Evolutionary conservation across 2,329 filamentous ascomycete species (phyloP), one percentile per base, ranked within the genome.

Genomic region (Clonostachys byssicola): DNA sequence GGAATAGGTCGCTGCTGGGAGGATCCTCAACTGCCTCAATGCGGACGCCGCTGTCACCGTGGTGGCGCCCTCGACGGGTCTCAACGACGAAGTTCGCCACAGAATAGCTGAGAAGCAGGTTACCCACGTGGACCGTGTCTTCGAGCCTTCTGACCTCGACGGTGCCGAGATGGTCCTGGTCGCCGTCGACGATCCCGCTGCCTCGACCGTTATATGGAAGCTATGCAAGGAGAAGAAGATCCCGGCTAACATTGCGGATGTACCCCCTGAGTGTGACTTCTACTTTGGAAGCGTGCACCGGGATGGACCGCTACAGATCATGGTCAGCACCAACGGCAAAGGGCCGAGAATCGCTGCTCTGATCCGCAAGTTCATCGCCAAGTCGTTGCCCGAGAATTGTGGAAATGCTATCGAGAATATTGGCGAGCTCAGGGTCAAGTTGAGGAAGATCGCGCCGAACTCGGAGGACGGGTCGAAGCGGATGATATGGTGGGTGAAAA

Each of bases 301-400:
- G 44, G 94, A 99, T 64, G 94, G 94, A 0, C 94, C 94, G 6
- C 70, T 99, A 51, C 94, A 99, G 73, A 86, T 99, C 60, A 99
- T 99, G 94, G 92, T 99, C 57, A 95, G 89, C 71, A 99, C 94
- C 35, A 99, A 97, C 64, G 94, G 94, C 45, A 96, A 96, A 63
- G 94, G 94, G 0, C 94, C 94, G 0, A 85, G 92, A 62, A 72
- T 99, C 53, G 94, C 94, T 10, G 92, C 89, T 55, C 85, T 92
- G 43, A 88, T 99, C 44, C 76, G 92, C 46, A 80, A 86, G 61
- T 83, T 88, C 61, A 96, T 99, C 54, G 92, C 90, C 16, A 77
- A 74, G 17, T 77, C 75, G 43, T 70, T 99, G 48, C 94, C 94
- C 2, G 70, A 73, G 16, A 90, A 94, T 54, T 86, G 89, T 33